Conservation (phyloP, 768 basidiomycete species). For the Calocybe indica region DNA sequence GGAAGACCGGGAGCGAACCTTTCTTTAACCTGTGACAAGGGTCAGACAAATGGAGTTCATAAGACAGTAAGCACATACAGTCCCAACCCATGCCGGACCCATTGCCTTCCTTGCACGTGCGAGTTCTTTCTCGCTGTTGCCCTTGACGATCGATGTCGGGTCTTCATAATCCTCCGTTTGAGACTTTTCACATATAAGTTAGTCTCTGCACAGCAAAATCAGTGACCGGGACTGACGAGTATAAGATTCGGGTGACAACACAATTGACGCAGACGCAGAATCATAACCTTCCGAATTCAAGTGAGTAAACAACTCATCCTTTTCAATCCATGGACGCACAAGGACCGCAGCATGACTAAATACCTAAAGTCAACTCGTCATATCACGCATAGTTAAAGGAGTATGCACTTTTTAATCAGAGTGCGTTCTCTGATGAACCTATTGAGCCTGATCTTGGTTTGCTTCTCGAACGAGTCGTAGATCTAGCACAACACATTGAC, state of each 20-base stretch:
- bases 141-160: conserved; percentile 40
- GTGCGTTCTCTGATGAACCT: conserved; percentile 60
- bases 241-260: conserved; percentile 72
- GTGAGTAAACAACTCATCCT: not conserved
- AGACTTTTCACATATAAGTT: conserved; percentile 19
- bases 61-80: conserved; percentile 17
- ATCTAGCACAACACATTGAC: conserved; percentile 27
- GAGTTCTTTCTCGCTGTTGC: conserved; percentile 48
- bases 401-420: conserved; percentile 61
- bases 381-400: no score
- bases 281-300: conserved; percentile 45
- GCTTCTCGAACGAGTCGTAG: conserved; percentile 52
- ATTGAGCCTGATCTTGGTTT: conserved; percentile 48
- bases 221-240: conserved; percentile 33
- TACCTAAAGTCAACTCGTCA: no score
- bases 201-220: not conserved
- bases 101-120: conserved; percentile 48
- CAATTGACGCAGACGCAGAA: conserved; percentile 69
- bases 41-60: not conserved
- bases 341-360: conserved; percentile 42
- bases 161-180: conserved; percentile 43
- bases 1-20: conserved; percentile 12
- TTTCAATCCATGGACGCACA: conserved; percentile 17
- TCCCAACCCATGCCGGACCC: conserved; percentile 33
- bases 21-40: conserved; percentile 26